These are phyloP conservation scores for Spinacia oleracea DNA, from an alignment of 179 eudicot species.

Conservation along the genomic window DNA sequence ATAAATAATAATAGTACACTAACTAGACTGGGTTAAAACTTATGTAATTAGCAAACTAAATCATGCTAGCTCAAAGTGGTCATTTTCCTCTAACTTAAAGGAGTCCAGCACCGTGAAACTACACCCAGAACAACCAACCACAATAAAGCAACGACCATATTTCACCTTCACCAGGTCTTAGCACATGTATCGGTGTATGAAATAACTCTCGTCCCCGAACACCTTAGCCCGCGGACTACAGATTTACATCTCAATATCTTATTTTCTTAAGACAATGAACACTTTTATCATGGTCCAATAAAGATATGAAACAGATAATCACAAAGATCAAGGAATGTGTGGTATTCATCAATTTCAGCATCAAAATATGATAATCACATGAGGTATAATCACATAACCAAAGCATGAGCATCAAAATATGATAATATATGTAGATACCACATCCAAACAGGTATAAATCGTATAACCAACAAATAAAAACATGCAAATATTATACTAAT, in stretches of 20 bases:
- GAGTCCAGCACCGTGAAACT: not conserved
- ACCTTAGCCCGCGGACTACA: not conserved
- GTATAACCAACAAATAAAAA: too few species aligned
- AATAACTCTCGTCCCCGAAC: not conserved
- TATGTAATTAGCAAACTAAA: too few species aligned
- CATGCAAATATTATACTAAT: not conserved
- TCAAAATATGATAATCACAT: not conserved
- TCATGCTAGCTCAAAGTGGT: too few species aligned
- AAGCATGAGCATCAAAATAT: not conserved
- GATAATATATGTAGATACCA: not conserved
- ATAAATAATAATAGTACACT: too few species aligned
- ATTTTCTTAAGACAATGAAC: not conserved
- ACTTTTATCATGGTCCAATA: not conserved
- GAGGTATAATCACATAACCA: not conserved
- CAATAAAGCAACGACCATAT: not conserved
- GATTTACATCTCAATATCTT: not conserved
- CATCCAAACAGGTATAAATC: not conserved
- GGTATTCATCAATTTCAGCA: not conserved
- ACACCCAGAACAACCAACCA: not conserved
- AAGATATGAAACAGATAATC: not conserved
- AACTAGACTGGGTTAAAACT: too few species aligned
- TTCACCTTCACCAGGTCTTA: not conserved
- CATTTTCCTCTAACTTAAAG: too few species aligned
- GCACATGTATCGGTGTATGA: not conserved
- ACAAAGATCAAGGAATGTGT: not conserved